phyloP scores from a whole-genome alignment of 345 rosid genomes.

The Excoecaria agallocha region DNA sequence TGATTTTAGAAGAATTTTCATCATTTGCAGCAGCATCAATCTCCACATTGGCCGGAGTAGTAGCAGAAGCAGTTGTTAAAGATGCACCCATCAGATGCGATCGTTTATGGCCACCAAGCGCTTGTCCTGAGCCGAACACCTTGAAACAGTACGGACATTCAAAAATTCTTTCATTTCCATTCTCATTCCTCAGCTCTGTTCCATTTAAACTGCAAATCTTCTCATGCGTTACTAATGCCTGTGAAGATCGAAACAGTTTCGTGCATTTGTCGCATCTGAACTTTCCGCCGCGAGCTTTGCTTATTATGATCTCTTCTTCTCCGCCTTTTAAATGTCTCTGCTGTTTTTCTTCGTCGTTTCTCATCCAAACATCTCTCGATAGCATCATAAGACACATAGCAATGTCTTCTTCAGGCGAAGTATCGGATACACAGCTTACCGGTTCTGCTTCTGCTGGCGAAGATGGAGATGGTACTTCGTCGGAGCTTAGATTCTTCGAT shows the following conservation, averaged over 20 bases:
- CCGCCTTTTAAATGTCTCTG: not conserved
- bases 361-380: constrained; percentile 27
- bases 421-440: constrained; percentile 31
- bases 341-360: not conserved
- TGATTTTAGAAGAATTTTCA: constrained; percentile 6
- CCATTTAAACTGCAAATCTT: constrained; percentile 27
- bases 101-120: constrained; percentile 38
- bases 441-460: constrained; percentile 24
- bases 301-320: constrained; percentile 17
- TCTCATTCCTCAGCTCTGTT: constrained; percentile 7
- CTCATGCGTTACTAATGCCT: constrained; percentile 23
- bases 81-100: constrained; percentile 25
- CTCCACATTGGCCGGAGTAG: not conserved
- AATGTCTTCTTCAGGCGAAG: constrained; percentile 30
- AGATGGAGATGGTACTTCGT: not conserved
- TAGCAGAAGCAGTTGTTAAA: not conserved
- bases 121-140: constrained; percentile 40
- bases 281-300: constrained; percentile 25
- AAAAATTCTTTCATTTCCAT: constrained; percentile 17
- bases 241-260: constrained; percentile 30
- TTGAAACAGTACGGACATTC: constrained; percentile 30
- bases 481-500: constrained; percentile 8
- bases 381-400: constrained; percentile 36
- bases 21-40: not conserved
- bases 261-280: constrained; percentile 29